Percentiles rank a stretch among this genome's conserved stretches.
Evolutionary conservation across 768 basidiomycete species (phyloP).

Genomic region (Boletus bicolor): DNA sequence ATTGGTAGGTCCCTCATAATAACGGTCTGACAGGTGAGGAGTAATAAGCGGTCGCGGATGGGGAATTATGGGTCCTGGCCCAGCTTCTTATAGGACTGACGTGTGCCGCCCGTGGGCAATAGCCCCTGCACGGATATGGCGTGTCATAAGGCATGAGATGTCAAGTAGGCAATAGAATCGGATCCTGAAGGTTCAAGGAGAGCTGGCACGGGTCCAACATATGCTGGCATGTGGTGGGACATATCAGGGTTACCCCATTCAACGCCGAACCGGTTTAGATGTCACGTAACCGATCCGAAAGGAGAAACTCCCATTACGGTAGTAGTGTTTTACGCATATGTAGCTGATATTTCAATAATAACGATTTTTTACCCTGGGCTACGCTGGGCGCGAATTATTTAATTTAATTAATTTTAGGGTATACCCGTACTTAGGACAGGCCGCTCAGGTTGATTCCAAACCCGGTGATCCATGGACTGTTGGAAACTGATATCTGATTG

Average conservation of each 20-base stretch:
- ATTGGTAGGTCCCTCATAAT: conserved; percentile 27
- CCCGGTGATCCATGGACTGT: too few relatives aligned
- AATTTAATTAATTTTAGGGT: too few relatives aligned
- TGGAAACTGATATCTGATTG: too few relatives aligned
- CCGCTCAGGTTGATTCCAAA: too few relatives aligned
- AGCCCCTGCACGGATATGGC: not conserved
- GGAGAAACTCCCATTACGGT: too few relatives aligned
- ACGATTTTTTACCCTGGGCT: too few relatives aligned
- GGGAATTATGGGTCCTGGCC: too few relatives aligned
- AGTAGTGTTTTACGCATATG: too few relatives aligned
- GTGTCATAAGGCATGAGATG: not conserved
- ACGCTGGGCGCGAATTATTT: too few relatives aligned
- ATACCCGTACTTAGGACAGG: too few relatives aligned
- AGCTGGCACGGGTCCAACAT: not conserved
- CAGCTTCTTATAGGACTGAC: conserved; percentile 8
- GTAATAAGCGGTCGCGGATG: not conserved
- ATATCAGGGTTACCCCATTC: too few relatives aligned
- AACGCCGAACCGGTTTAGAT: not conserved
- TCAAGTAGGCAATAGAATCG: not conserved
- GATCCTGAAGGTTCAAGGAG: not conserved
- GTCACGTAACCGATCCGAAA: not conserved
- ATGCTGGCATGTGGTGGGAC: not conserved
- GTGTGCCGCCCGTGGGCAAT: not conserved
- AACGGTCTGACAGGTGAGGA: not conserved
- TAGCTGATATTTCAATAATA: too few relatives aligned